A percentile compares a stretch with the other conserved stretches of the same genome.
Evolutionary conservation across 148 eudicot genomes (phyloP).

Genomic region (Silene conica): DNA sequence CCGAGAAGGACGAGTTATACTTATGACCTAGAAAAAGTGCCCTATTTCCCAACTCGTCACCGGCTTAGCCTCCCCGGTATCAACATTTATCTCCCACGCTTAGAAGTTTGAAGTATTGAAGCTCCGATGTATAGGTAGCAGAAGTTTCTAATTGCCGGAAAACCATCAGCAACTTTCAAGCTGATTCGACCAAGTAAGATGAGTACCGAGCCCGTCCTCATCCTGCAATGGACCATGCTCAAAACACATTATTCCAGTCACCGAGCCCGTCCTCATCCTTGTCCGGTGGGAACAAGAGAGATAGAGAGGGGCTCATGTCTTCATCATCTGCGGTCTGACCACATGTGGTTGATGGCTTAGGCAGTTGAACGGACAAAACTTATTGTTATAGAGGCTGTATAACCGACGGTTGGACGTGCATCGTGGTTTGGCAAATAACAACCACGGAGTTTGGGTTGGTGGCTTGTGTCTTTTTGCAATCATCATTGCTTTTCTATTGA

Average conservation of each 20-base stretch:
- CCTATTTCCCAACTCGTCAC: slow-evolving; percentile 3
- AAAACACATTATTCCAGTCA: too few species aligned
- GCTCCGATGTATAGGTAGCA: background rate
- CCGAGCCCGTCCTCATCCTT: too few species aligned
- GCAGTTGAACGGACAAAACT: background rate
- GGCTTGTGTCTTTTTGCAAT: background rate
- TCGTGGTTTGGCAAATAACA: slow-evolving; percentile 12
- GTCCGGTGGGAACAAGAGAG: too few species aligned
- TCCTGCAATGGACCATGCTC: too few species aligned
- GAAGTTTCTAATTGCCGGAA: background rate
- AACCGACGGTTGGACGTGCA: background rate
- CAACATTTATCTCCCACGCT: slow-evolving; percentile 12
- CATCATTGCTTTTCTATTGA: background rate
- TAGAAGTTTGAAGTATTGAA: background rate
- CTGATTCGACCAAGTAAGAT: slow-evolving; percentile 8
- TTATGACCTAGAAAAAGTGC: background rate
- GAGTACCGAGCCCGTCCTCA: background rate
- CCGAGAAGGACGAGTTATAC: slow-evolving; percentile 3
- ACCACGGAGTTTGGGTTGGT: background rate
- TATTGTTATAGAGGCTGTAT: background rate
- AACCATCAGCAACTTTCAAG: background rate
- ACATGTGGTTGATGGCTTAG: background rate
- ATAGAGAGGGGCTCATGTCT: too few species aligned
- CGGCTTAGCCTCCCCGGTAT: background rate
- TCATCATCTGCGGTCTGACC: background rate